phyloP scores from a whole-genome alignment of 257 asterid species.

The Solanum boliviense region DNA sequence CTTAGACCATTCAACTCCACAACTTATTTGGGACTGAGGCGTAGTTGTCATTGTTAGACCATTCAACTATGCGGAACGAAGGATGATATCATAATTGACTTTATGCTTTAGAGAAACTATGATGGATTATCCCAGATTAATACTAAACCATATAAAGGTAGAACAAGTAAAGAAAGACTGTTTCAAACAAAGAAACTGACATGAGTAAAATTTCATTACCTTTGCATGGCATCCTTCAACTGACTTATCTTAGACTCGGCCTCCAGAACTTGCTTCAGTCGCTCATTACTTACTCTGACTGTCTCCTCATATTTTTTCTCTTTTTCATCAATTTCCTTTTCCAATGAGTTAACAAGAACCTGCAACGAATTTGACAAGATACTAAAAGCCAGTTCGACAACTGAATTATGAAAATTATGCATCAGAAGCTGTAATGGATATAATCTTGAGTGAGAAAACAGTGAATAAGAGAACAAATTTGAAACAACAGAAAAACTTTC shows the following conservation, averaged over 20 bases:
- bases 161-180: not conserved
- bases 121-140: not conserved
- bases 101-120: not conserved
- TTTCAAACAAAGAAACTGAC: not conserved
- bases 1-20: not conserved
- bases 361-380: conserved; percentile 14
- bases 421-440: not conserved
- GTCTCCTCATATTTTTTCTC: conserved; percentile 61
- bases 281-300: conserved; percentile 44
- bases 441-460: not conserved
- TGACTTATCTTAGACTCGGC: conserved; percentile 64
- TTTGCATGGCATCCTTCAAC: conserved; percentile 58
- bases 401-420: not conserved
- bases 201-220: conserved; percentile 21
- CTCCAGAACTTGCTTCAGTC: conserved; percentile 56
- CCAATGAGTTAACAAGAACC: conserved; percentile 52
- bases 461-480: not conserved
- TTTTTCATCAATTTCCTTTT: conserved; percentile 57
- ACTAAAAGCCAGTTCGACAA: not conserved
- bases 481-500: not conserved
- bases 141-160: not conserved
- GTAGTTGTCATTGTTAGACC: not conserved
- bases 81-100: not conserved
- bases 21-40: not conserved
- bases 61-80: not conserved